Conservation (phyloP, 257 asterid species). For the Nicotiana paniculata region DNA sequence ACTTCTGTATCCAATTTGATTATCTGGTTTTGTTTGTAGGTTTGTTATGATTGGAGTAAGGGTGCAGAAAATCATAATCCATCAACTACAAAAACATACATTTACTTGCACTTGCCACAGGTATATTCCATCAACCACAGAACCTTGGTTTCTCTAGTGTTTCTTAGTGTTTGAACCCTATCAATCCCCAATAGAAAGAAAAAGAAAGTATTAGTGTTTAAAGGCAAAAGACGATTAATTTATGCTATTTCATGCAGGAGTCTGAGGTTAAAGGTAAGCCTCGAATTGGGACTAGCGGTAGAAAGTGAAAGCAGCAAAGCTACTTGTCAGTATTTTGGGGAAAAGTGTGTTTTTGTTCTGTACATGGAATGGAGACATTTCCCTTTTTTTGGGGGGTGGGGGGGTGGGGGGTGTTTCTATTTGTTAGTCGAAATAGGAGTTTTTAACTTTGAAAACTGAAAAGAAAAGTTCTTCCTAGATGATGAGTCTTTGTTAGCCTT, state of each 20-base stretch:
- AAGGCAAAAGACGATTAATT: background rate
- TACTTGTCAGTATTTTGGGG: background rate
- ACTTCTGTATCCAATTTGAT: background rate
- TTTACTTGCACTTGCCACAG: conserved; percentile 78
- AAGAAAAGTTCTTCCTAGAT: background rate
- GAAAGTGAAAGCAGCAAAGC: conserved; percentile 43
- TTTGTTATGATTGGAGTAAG: conserved; percentile 97
- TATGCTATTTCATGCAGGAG: conserved; percentile 44
- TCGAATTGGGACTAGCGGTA: conserved; percentile 41
- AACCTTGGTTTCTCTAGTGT: background rate
- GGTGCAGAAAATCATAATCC: conserved; percentile 99
- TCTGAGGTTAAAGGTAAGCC: conserved; percentile 88
- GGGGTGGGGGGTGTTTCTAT: background rate
- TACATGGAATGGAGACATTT: conserved; percentile 9
- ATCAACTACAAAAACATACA: conserved; percentile 61
- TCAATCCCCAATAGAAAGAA: background rate
- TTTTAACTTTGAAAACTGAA: background rate
- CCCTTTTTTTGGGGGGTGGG: background rate
- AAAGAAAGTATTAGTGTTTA: background rate
- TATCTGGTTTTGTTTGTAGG: conserved; percentile 28
- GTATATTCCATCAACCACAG: conserved; percentile 19
- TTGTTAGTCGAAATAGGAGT: background rate
- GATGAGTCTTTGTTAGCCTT: background rate
- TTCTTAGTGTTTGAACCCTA: background rate
- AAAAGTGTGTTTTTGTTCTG: background rate